Evolutionary conservation across 2,329 filamentous ascomycete genomes (phyloP).

Genomic region (Mycosphaerella sp.): DNA sequence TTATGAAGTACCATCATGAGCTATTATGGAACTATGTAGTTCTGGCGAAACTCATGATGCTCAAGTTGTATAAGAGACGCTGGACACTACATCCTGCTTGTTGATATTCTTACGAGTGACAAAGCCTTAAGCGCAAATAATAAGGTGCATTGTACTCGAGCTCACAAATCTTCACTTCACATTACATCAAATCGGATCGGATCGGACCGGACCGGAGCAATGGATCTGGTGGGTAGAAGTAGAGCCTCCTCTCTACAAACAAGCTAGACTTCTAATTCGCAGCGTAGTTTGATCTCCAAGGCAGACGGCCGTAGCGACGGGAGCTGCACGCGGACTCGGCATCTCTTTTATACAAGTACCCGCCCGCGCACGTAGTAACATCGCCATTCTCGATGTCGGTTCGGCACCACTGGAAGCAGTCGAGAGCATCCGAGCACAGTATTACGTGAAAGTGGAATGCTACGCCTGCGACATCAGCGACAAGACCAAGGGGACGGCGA

Average conservation of each 20-base stretch:
- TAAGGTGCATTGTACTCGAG: too few species aligned
- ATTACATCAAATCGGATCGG: too few species aligned
- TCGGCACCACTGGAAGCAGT: background rate
- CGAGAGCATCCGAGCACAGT: background rate
- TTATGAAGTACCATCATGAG: background rate
- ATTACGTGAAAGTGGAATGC: constrained; percentile 6
- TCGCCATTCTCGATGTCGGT: constrained; percentile 8
- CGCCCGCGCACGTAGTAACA: constrained; percentile 6
- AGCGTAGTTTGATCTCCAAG: constrained; percentile 31
- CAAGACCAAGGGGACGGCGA: background rate
- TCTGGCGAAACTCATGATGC: too few species aligned
- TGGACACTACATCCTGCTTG: too few species aligned
- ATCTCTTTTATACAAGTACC: constrained; percentile 18
- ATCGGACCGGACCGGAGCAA: constrained; percentile 6
- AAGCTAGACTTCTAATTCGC: background rate
- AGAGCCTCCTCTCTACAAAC: background rate
- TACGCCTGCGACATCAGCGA: constrained; percentile 12
- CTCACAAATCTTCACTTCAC: too few species aligned
- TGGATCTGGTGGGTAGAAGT: constrained; percentile 11
- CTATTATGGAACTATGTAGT: too few species aligned
- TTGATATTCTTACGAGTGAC: too few species aligned
- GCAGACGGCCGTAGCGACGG: constrained; percentile 37
- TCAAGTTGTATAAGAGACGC: too few species aligned
- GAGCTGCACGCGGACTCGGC: constrained; percentile 39
- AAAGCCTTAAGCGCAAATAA: too few species aligned